Evolutionary conservation across 2,329 filamentous ascomycete species (phyloP).

Genomic region (Coleophoma crateriformis): DNA sequence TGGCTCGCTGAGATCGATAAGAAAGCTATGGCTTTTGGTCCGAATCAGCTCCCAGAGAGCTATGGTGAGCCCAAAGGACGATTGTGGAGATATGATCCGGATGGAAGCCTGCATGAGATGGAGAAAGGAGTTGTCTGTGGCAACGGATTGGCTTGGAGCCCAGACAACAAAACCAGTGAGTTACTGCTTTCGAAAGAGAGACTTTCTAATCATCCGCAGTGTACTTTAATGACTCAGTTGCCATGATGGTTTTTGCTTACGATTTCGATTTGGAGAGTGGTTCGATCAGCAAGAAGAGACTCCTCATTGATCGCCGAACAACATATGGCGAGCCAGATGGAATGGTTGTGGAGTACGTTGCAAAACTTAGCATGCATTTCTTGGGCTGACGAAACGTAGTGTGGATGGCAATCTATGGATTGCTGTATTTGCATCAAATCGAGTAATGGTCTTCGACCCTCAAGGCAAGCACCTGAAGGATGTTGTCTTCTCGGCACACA

Average conservation of each 20-base stretch:
- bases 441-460: slow-evolving; percentile 29
- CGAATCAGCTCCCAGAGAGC: slow-evolving; percentile 22
- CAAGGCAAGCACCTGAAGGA: slow-evolving; percentile 27
- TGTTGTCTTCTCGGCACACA: slow-evolving; percentile 27
- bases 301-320: slow-evolving; percentile 12
- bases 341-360: slow-evolving; percentile 31
- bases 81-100: slow-evolving; percentile 21
- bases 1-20: slow-evolving; percentile 32
- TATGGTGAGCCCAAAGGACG: slow-evolving; percentile 23
- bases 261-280: slow-evolving; percentile 29
- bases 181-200: neutral
- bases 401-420: slow-evolving; percentile 31
- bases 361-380: neutral
- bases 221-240: slow-evolving; percentile 29
- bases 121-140: slow-evolving; percentile 28
- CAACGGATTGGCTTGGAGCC: slow-evolving; percentile 31
- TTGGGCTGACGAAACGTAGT: slow-evolving; percentile 10
- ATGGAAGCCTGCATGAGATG: slow-evolving; percentile 28
- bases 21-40: slow-evolving; percentile 26
- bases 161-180: slow-evolving; percentile 29
- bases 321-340: slow-evolving; percentile 27
- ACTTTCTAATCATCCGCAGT: slow-evolving; percentile 12
- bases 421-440: slow-evolving; percentile 27
- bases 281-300: slow-evolving; percentile 24
- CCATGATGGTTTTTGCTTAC: slow-evolving; percentile 24